phyloP scores from a whole-genome alignment of 2,329 filamentous ascomycete genomes.

The Xylariomycetidae sp. region DNA sequence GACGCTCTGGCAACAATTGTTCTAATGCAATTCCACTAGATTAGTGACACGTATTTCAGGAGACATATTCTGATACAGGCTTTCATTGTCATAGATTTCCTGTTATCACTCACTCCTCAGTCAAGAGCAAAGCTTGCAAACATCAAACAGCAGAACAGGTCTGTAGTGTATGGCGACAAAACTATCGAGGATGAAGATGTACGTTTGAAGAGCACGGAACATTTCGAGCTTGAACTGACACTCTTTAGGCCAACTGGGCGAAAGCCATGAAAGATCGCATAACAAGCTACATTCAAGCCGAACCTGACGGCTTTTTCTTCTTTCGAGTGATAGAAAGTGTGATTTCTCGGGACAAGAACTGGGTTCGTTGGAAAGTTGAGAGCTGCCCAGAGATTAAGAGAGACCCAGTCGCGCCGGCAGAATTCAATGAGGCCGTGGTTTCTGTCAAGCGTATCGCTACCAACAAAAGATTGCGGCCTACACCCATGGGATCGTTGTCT shows the following conservation, averaged over 20 bases:
- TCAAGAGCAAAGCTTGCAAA: constrained; percentile 75
- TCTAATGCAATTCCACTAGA: constrained; percentile 32
- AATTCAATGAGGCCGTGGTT: constrained; percentile 66
- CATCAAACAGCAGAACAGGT: constrained; percentile 69
- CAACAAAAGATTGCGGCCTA: constrained; percentile 64
- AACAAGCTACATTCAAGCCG: constrained; percentile 75
- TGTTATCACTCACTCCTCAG: constrained; percentile 80
- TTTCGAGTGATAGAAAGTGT: constrained; percentile 96
- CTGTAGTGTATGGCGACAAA: constrained; percentile 76
- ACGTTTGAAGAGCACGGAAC: no score
- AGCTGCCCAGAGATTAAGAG: constrained; percentile 83
- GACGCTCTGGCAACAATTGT: not conserved
- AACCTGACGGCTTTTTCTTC: constrained; percentile 84
- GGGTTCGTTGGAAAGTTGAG: constrained; percentile 97
- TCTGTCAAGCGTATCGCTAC: constrained; percentile 62
- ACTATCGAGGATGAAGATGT: constrained; percentile 78
- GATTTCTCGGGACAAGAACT: constrained; percentile 92
- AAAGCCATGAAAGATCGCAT: constrained; percentile 72
- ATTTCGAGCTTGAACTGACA: constrained; percentile 15
- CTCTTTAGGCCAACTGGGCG: constrained; percentile 72
- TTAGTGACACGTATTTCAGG: constrained; percentile 90
- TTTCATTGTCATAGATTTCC: constrained; percentile 89
- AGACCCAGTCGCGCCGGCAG: constrained; percentile 62
- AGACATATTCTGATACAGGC: constrained; percentile 93
- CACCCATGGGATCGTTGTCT: constrained; percentile 68